These are phyloP conservation scores for Pseudocercospora macadamiae DNA, from an alignment of 2,329 filamentous ascomycete genomes.

Conservation along the genomic window DNA sequence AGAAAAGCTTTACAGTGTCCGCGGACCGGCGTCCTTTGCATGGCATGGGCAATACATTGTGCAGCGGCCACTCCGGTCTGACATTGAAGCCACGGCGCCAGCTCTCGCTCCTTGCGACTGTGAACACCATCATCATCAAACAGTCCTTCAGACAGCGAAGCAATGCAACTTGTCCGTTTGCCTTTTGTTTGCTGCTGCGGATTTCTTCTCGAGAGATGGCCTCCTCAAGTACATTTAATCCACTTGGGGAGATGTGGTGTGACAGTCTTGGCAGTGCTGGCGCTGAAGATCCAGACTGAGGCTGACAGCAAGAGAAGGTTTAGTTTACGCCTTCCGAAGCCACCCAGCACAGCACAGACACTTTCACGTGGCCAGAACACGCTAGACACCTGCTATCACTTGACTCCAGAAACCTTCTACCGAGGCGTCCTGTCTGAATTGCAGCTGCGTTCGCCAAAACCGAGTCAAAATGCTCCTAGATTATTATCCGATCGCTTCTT, in stretches of 20 bases:
- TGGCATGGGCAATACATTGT: not conserved
- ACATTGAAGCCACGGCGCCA: not conserved
- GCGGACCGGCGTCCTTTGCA: not conserved
- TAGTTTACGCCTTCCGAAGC: not conserved
- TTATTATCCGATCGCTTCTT: not conserved
- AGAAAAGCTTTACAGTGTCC: too few species aligned
- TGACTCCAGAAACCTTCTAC: not conserved
- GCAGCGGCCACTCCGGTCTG: not conserved
- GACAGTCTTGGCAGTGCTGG: too few species aligned
- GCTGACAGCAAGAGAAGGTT: not conserved
- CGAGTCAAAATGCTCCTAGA: not conserved
- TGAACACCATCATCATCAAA: not conserved
- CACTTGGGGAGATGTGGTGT: too few species aligned
- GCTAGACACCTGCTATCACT: not conserved
- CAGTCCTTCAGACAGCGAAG: too few species aligned
- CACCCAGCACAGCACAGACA: not conserved
- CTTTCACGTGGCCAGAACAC: not conserved
- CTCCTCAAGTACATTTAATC: too few species aligned
- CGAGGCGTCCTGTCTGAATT: not conserved
- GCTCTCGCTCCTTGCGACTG: not conserved
- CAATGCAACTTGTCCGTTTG: too few species aligned
- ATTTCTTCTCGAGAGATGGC: too few species aligned
- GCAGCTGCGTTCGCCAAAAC: not conserved
- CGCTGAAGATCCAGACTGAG: not conserved
- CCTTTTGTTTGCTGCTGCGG: too few species aligned